phyloP scores from a whole-genome alignment of 371 early-diverging fungal genomes.

The Haplosporangium sp. region DNA sequence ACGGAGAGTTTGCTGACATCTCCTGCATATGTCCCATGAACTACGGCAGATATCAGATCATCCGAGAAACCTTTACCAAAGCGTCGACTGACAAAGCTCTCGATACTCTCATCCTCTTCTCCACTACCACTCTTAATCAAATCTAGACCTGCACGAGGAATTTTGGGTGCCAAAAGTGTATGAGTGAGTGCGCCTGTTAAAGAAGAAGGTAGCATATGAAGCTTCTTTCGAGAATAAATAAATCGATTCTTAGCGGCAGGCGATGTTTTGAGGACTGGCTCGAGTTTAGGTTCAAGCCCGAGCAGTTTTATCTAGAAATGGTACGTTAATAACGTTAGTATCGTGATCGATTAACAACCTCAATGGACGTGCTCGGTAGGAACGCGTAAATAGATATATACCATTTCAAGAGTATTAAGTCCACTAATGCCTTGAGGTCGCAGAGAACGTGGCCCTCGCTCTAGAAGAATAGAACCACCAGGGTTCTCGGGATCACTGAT shows the following conservation, averaged over 20 bases:
- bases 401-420: constrained; percentile 82
- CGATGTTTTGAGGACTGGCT: constrained; percentile 73
- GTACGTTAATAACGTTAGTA: neutral
- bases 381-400: constrained; percentile 52
- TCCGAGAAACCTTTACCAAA: constrained; percentile 79
- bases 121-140: constrained; percentile 66
- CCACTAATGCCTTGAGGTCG: constrained; percentile 83
- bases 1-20: constrained; percentile 82
- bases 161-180: constrained; percentile 43
- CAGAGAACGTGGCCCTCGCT: constrained; percentile 90
- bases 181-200: constrained; percentile 41
- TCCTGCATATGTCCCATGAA: constrained; percentile 96
- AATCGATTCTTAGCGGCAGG: constrained; percentile 86
- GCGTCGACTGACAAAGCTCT: constrained; percentile 79
- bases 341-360: neutral
- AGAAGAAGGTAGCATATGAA: constrained; percentile 67
- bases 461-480: constrained; percentile 70
- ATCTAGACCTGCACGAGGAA: constrained; percentile 65
- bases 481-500: constrained; percentile 51
- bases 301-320: constrained; percentile 70
- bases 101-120: constrained; percentile 79
- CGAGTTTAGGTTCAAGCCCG: constrained; percentile 64
- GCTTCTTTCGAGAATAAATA: constrained; percentile 76
- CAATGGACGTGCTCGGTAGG: neutral
- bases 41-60: constrained; percentile 84